Percentiles rank a stretch among this genome's conserved stretches.
These are phyloP conservation scores for Lactarius hatsudake DNA, from an alignment of 768 basidiomycete genomes.

Conservation along the genomic window DNA sequence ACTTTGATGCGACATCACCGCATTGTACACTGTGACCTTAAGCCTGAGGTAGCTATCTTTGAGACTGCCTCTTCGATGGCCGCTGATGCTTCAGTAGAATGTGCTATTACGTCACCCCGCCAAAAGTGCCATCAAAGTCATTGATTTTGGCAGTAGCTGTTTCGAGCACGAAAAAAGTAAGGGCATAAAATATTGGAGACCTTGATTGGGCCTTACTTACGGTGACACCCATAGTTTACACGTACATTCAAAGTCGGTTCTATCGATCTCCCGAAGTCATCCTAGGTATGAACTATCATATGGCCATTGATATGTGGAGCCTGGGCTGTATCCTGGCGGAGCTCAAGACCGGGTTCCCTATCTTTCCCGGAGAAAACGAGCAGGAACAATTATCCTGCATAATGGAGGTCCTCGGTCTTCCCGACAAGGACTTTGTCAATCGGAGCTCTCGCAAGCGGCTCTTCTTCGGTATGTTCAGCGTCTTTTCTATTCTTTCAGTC, in stretches of 20 bases:
- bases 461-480: constrained; percentile 77
- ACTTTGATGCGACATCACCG: constrained; percentile 94
- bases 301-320: constrained; percentile 99
- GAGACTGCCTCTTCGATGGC: constrained; percentile 4
- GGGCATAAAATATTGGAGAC: constrained; percentile 31
- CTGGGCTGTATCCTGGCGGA: constrained; percentile 97
- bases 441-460: constrained; percentile 90
- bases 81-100: constrained; percentile 53
- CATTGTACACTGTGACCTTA: constrained; percentile 97
- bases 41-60: constrained; percentile 73
- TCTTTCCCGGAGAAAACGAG: constrained; percentile 99
- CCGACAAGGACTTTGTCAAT: constrained; percentile 93
- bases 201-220: neutral
- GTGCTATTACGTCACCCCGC: constrained; percentile 91
- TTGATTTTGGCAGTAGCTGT: constrained; percentile 98
- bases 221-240: constrained; percentile 68
- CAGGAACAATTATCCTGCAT: constrained; percentile 98
- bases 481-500: neutral
- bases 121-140: constrained; percentile 96
- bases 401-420: constrained; percentile 97
- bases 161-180: constrained; percentile 97
- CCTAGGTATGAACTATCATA: constrained; percentile 97
- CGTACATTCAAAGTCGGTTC: constrained; percentile 99
- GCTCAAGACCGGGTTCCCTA: constrained; percentile 94
- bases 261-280: constrained; percentile 99